Evolutionary conservation across 768 basidiomycete species (phyloP).

Genomic region (Chalciporus piperatus): DNA sequence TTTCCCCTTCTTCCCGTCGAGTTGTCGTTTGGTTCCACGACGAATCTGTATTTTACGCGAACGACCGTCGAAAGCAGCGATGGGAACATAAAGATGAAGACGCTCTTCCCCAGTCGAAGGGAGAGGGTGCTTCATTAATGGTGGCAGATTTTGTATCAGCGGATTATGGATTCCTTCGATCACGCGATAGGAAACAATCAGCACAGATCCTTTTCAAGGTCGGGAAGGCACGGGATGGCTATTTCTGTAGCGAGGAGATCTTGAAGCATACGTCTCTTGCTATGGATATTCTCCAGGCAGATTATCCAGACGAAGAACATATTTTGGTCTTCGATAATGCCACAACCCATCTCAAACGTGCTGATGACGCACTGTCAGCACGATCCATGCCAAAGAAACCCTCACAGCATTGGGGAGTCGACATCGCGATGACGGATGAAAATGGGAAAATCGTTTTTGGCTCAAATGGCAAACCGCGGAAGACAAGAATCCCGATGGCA

Average conservation of each 20-base stretch:
- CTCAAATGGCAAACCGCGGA: constrained; percentile 13
- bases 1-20: background rate
- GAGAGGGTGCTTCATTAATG: constrained; percentile 35
- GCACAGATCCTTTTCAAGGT: constrained; percentile 19
- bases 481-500: constrained; percentile 13
- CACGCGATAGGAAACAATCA: constrained; percentile 16
- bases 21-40: constrained; percentile 36
- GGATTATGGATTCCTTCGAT: constrained; percentile 30
- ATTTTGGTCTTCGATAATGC: constrained; percentile 25
- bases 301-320: constrained; percentile 32
- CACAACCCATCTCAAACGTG: constrained; percentile 20
- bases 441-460: constrained; percentile 10
- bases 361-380: constrained; percentile 20
- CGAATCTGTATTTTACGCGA: constrained; percentile 39
- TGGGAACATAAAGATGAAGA: constrained; percentile 27
- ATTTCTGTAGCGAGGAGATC: background rate
- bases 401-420: constrained; percentile 10
- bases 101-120: constrained; percentile 30
- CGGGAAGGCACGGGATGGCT: background rate
- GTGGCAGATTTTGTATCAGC: constrained; percentile 36
- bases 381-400: constrained; percentile 15
- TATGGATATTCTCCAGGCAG: constrained; percentile 20
- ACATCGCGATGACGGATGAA: constrained; percentile 12
- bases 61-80: constrained; percentile 32
- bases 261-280: background rate